Percentiles rank a stretch among this genome's conserved stretches.
These are phyloP conservation scores for Endocarpon pusillum DNA, from an alignment of 495 filamentous ascomycete genomes.

Conservation along the genomic window DNA sequence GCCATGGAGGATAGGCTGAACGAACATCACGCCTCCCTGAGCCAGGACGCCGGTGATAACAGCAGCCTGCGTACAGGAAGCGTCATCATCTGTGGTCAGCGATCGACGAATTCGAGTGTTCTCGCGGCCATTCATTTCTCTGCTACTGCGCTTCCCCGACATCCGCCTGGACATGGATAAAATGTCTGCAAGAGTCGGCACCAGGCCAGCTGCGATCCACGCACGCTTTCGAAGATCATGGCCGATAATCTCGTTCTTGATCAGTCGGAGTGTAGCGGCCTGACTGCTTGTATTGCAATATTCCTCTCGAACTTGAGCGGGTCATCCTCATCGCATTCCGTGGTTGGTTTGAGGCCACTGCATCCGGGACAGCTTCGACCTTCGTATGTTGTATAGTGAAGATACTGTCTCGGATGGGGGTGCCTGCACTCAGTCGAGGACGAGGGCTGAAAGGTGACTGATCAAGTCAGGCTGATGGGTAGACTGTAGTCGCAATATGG, in stretches of 20 bases:
- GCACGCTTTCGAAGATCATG: conserved; percentile 73
- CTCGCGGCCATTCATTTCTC: conserved; percentile 19
- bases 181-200: conserved; percentile 48
- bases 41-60: conserved; percentile 70
- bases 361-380: no score
- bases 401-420: no score
- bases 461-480: no score
- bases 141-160: conserved; percentile 11
- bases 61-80: conserved; percentile 58
- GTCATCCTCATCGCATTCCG: conserved; percentile 5
- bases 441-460: no score
- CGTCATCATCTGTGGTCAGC: conserved; percentile 34
- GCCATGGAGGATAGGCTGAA: conserved; percentile 53
- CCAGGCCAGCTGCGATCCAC: conserved; percentile 50
- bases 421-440: no score
- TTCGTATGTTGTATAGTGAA: no score
- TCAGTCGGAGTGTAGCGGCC: conserved; percentile 41
- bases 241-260: conserved; percentile 84
- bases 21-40: conserved; percentile 52
- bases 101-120: conserved; percentile 8
- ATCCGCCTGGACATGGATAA: conserved; percentile 26
- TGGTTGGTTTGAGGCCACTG: no score
- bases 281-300: no score
- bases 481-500: no score
- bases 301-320: no score